Conservation (phyloP, 1,284 basidiomycete species). For the Microbotryum scabiosae region DNA sequence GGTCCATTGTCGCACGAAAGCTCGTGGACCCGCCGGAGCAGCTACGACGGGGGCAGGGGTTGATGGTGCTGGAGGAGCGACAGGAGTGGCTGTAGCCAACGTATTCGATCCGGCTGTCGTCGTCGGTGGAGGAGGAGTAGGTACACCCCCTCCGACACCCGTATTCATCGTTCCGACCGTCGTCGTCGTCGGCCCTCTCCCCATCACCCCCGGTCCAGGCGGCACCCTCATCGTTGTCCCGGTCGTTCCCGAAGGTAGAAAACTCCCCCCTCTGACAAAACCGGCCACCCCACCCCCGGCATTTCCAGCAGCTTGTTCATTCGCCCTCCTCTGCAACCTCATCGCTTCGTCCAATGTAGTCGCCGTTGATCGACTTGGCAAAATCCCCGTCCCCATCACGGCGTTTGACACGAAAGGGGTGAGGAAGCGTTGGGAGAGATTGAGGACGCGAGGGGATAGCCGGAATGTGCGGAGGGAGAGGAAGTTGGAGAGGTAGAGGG, state of each 20-base stretch:
- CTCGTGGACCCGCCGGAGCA: conserved; percentile 1
- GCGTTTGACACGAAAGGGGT: conserved; percentile 54
- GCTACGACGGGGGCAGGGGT: not conserved
- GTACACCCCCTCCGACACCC: not conserved
- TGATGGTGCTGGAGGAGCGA: not conserved
- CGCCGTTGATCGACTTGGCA: not conserved
- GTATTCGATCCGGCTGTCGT: not conserved
- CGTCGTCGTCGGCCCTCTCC: not conserved
- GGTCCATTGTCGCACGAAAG: conserved; percentile 20
- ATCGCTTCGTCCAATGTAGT: conserved; percentile 4
- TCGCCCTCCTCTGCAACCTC: not conserved
- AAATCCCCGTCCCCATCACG: not conserved
- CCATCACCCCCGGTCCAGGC: too few relatives aligned
- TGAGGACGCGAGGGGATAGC: conserved; percentile 52
- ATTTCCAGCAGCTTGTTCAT: not conserved
- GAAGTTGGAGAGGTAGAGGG: conserved; percentile 69
- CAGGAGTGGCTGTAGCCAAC: not conserved
- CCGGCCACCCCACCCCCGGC: too few relatives aligned
- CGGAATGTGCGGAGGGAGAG: conserved; percentile 65
- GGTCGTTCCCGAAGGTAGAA: not conserved
- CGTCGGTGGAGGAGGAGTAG: not conserved
- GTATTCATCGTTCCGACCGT: not conserved
- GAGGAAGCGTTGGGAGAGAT: conserved; percentile 50
- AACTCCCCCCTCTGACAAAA: not conserved
- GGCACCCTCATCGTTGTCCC: not conserved